Evolutionary conservation across 202 grass and related monocot species (phyloP), one percentile per base, ranked within the genome.

Genomic region (Panicum hallii): DNA sequence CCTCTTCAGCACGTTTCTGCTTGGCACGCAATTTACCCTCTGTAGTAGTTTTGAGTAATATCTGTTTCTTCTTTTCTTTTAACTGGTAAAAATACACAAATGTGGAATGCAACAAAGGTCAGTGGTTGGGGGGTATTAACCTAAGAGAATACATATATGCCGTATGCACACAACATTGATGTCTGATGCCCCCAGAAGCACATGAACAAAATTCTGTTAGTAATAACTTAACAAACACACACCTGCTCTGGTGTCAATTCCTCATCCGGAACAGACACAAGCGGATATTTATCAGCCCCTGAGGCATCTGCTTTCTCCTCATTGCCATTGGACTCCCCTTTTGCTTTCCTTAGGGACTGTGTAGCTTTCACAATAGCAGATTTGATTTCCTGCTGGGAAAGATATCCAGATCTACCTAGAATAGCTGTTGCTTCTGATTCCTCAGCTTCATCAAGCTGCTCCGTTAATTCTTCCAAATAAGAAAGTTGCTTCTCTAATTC

Each of bases 61-160:
- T 82, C 62, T 99, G 91, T 77, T 83, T 99, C 87, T 94, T 96
- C 86, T 99, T 99, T 77, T 99, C 97, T 81, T 99, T 99, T 79
- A 96, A 65, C 96, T 98, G 90, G 36, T 42, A 73, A 63, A 63
- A 89, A 73, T 64, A 82, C 63, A 74, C 36, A 79, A 47, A 90
- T 50, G 54, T 76, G 13, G 50, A 88, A 81, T 32, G 47, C 30
- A 72, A 12, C 26, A 74, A 79, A 56, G 74, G 47, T 75, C 58
- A 84, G 44, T 75, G 53, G 30, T 72, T 85, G 38, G 5, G 60
- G 72, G 52, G 26, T 85, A 48, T 63, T 66, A 70, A 44, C 43
- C 41, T 56, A 19, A 17, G 9, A 66, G n/a, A 84, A 54, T 73
- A 79, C 3, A 34, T 38, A 65, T 62, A 71, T 43, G 49, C 67